phyloP scores from a whole-genome alignment of 257 asterid genomes.

The Apocynum venetum region DNA sequence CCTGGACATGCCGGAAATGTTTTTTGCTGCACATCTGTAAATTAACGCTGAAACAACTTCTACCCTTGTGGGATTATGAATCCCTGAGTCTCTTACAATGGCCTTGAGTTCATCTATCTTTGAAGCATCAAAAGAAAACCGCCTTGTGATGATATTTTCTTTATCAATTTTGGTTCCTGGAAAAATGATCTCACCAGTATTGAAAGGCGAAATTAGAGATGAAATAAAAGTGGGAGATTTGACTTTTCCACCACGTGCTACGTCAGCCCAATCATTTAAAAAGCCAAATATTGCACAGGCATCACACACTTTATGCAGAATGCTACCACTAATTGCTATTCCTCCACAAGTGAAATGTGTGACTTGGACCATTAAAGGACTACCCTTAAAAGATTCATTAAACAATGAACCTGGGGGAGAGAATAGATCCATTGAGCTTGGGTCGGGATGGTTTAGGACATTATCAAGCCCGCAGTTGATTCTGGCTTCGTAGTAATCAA shows the following conservation, averaged over 20 bases:
- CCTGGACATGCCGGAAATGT: neutral
- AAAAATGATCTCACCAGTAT: neutral
- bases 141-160: neutral
- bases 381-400: neutral
- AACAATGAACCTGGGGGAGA: constrained; percentile 7
- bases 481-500: neutral
- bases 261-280: constrained; percentile 4
- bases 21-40: constrained; percentile 11
- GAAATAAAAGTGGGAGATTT: constrained; percentile 3
- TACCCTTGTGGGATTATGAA: constrained; percentile 11
- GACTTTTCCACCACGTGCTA: neutral
- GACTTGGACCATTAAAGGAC: constrained; percentile 5
- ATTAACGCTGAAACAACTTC: constrained; percentile 14
- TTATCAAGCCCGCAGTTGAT: neutral
- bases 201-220: neutral
- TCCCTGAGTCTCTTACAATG: neutral
- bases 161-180: neutral
- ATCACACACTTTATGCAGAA: constrained; percentile 16
- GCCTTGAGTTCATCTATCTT: constrained; percentile 9
- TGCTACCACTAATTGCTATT: neutral
- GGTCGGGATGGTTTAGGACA: neutral
- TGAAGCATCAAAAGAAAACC: neutral
- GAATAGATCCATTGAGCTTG: neutral
- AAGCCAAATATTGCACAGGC: constrained; percentile 1
- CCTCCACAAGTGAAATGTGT: constrained; percentile 20